phyloP scores from a whole-genome alignment of 768 basidiomycete species.

The Pleurotus djamor region DNA sequence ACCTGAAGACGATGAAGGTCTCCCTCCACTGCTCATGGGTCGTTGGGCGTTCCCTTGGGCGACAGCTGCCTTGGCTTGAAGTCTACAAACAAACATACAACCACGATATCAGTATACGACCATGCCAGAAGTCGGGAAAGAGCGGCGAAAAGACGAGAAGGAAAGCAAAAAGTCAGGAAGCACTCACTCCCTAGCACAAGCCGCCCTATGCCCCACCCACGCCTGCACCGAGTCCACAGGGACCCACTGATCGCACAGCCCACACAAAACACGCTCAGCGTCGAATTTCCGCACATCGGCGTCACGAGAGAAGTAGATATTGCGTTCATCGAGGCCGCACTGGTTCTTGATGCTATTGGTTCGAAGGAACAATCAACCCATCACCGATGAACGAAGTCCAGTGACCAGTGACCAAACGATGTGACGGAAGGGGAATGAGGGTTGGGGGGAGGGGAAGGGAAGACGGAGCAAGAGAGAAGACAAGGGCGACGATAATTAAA shows the following conservation, averaged over 20 bases:
- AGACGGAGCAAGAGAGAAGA: neutral
- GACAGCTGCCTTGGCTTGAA: neutral
- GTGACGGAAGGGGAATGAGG: neutral
- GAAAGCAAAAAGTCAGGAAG: neutral
- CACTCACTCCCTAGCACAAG: constrained; percentile 40
- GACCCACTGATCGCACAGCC: constrained; percentile 70
- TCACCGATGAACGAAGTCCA: neutral
- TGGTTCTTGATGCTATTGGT: constrained; percentile 57
- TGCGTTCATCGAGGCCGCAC: constrained; percentile 60
- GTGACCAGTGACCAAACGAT: neutral
- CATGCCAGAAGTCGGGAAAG: neutral
- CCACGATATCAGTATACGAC: neutral
- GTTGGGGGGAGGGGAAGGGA: neutral
- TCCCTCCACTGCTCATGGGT: neutral
- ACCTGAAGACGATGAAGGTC: neutral
- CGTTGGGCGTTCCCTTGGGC: neutral
- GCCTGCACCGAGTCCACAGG: constrained; percentile 53
- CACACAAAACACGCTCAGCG: constrained; percentile 67
- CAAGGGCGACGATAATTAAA: neutral
- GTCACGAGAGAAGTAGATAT: constrained; percentile 57
- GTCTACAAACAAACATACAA: neutral
- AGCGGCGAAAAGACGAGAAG: neutral
- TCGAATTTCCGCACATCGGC: constrained; percentile 76
- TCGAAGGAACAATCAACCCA: neutral
- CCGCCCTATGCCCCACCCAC: constrained; percentile 62